Conservation (phyloP, 2,329 filamentous ascomycete species). For the Thelonectria discophora region DNA sequence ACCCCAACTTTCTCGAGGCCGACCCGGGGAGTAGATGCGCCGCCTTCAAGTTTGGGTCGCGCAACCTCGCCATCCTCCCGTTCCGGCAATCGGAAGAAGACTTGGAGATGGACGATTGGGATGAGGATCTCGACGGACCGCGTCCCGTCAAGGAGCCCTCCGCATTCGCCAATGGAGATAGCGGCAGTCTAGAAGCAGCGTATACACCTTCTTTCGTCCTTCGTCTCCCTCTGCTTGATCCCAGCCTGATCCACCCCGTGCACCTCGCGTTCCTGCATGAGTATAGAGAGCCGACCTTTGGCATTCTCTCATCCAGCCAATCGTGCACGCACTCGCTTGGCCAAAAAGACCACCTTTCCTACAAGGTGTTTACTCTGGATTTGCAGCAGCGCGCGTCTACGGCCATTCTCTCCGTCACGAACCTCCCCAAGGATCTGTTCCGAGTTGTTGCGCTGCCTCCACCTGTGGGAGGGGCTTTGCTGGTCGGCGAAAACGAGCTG, state of each 20-base stretch:
- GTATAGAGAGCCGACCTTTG: slow-evolving; percentile 97
- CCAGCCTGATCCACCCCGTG: slow-evolving; percentile 85
- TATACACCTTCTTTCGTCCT: slow-evolving; percentile 94
- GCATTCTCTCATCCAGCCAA: slow-evolving; percentile 83
- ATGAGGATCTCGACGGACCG: slow-evolving; percentile 79
- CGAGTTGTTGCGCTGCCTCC: slow-evolving; percentile 83
- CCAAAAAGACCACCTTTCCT: slow-evolving; percentile 85
- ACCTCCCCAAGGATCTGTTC: slow-evolving; percentile 87
- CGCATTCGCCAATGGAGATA: slow-evolving; percentile 48
- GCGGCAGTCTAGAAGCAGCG: slow-evolving; percentile 64
- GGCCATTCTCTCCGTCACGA: slow-evolving; percentile 84
- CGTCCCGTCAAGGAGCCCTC: slow-evolving; percentile 60
- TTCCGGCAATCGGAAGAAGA: slow-evolving; percentile 89
- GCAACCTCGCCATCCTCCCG: slow-evolving; percentile 91
- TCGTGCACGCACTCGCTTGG: slow-evolving; percentile 80
- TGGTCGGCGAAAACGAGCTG: slow-evolving; percentile 88
- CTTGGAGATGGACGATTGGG: slow-evolving; percentile 90
- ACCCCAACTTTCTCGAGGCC: slow-evolving; percentile 82
- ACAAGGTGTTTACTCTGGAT: slow-evolving; percentile 95
- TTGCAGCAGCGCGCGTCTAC: slow-evolving; percentile 93
- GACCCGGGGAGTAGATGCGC: slow-evolving; percentile 95
- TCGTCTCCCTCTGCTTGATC: slow-evolving; percentile 87
- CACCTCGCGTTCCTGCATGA: slow-evolving; percentile 94
- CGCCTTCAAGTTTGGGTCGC: slow-evolving; percentile 88
- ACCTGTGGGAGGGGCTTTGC: slow-evolving; percentile 86